These are phyloP conservation scores for Fusarium compactum DNA, from an alignment of 2,329 filamentous ascomycete genomes.

Conservation along the genomic window DNA sequence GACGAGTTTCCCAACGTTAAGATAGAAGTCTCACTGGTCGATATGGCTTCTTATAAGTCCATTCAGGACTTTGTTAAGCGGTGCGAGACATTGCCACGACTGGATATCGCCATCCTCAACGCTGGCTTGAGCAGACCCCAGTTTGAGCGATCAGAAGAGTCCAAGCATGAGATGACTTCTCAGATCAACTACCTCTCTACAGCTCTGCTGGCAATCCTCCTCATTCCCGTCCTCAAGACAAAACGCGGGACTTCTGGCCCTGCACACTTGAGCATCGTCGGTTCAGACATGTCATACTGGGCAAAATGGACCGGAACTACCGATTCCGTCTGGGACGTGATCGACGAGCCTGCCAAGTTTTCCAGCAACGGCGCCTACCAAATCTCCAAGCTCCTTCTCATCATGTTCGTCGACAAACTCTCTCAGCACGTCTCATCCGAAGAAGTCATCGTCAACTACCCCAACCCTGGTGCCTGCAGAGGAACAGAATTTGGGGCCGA, in stretches of 20 bases:
- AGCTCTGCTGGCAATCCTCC: constrained; percentile 48
- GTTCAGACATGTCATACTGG: constrained; percentile 50
- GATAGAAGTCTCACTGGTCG: constrained; percentile 62
- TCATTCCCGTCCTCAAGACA: constrained; percentile 51
- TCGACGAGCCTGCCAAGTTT: constrained; percentile 37
- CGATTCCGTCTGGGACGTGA: constrained; percentile 38
- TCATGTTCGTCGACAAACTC: constrained; percentile 54
- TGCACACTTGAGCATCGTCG: constrained; percentile 48
- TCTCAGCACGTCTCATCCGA: constrained; percentile 53
- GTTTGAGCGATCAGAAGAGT: constrained; percentile 46
- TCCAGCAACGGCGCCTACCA: constrained; percentile 29
- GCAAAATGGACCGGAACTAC: constrained; percentile 40
- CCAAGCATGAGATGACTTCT: constrained; percentile 56
- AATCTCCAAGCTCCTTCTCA: constrained; percentile 51
- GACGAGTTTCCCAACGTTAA: constrained; percentile 49
- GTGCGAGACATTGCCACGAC: constrained; percentile 49
- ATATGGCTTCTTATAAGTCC: constrained; percentile 61
- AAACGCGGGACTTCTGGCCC: constrained; percentile 36
- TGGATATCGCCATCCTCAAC: constrained; percentile 63
- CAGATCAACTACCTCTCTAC: constrained; percentile 58
- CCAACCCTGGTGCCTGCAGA: constrained; percentile 59
- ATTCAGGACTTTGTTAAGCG: constrained; percentile 56
- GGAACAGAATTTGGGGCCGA: constrained; percentile 59
- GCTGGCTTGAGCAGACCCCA: constrained; percentile 53
- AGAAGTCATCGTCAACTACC: constrained; percentile 60